phyloP scores from a whole-genome alignment of 1,139 yeast genomes.

The Sugiyamaella grinbergsii region DNA sequence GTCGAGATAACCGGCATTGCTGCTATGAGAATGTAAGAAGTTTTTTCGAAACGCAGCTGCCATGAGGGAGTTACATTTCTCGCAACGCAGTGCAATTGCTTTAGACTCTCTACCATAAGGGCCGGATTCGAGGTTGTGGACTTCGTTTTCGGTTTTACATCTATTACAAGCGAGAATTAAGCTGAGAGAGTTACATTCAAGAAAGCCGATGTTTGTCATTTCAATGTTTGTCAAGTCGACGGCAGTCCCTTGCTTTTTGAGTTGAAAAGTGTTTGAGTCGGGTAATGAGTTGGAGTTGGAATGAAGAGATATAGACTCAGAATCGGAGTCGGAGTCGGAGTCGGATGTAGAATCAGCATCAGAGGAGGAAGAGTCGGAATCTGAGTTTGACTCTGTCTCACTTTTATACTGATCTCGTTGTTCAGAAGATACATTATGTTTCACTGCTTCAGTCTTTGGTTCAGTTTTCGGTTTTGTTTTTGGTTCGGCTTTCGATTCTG shows the following conservation, averaged over 20 bases:
- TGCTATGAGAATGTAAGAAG: constrained; percentile 38
- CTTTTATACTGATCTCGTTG: neutral
- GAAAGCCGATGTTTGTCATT: constrained; percentile 41
- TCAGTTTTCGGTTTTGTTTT: neutral
- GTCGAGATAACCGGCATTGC: constrained; percentile 45
- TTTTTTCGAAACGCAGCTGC: constrained; percentile 45
- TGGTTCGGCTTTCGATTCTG: neutral
- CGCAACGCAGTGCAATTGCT: constrained; percentile 40
- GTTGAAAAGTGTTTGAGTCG: constrained; percentile 10
- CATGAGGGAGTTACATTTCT: constrained; percentile 42
- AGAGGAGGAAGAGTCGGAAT: neutral
- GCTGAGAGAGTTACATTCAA: constrained; percentile 43
- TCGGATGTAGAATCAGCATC: constrained; percentile 1
- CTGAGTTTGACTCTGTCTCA: constrained; percentile 16
- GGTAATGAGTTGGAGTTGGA: constrained; percentile 3
- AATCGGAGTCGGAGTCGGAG: constrained; percentile 15
- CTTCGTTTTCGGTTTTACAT: constrained; percentile 44
- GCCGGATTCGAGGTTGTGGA: constrained; percentile 40
- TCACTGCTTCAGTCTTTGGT: neutral
- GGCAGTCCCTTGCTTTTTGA: constrained; percentile 40
- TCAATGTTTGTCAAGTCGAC: constrained; percentile 39
- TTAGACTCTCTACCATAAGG: constrained; percentile 44
- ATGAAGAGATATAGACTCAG: constrained; percentile 4
- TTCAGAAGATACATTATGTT: neutral
- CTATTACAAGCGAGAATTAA: constrained; percentile 44